These are phyloP conservation scores for Geranium brycei DNA, from an alignment of 345 rosid species.

Conservation along the genomic window DNA sequence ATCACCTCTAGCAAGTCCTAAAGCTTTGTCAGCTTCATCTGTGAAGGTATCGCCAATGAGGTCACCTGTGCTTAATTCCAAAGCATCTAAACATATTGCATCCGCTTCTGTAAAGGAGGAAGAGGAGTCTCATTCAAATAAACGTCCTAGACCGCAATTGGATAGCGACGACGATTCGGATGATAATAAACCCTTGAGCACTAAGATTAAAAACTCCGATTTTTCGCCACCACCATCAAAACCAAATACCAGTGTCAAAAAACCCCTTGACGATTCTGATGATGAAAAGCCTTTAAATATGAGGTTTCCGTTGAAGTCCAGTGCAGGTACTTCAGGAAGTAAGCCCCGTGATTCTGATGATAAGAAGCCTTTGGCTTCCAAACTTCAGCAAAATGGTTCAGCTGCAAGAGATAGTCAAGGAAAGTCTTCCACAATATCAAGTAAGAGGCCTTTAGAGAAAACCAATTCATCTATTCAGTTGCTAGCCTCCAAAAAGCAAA, in stretches of 20 bases:
- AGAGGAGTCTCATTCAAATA: conserved; percentile 5
- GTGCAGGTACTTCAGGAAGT: conserved; percentile 31
- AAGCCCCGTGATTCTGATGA: conserved; percentile 28
- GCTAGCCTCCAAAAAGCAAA: conserved; percentile 38
- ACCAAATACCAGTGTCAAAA: conserved; percentile 14
- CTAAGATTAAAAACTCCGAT: conserved; percentile 27
- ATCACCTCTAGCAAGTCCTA: conserved; percentile 49
- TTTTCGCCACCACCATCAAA: conserved; percentile 8
- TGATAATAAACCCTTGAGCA: conserved; percentile 54
- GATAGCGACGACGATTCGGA: conserved; percentile 38
- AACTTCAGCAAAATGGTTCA: conserved; percentile 58
- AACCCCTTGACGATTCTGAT: conserved; percentile 47
- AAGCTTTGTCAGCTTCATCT: conserved; percentile 32
- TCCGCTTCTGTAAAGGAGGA: conserved; percentile 33
- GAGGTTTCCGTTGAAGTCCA: conserved; percentile 28
- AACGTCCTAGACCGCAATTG: not conserved
- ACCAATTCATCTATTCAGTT: conserved; percentile 28
- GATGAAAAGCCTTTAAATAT: conserved; percentile 58
- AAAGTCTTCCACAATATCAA: conserved; percentile 21
- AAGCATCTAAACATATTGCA: conserved; percentile 19
- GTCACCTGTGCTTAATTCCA: conserved; percentile 16
- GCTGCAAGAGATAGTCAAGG: conserved; percentile 29
- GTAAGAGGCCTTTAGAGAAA: conserved; percentile 73
- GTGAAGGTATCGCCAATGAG: conserved; percentile 22
- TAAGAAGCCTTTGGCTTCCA: conserved; percentile 41